phyloP scores from a whole-genome alignment of 2,329 filamentous ascomycete species.

The Stemphylium vesicarium region DNA sequence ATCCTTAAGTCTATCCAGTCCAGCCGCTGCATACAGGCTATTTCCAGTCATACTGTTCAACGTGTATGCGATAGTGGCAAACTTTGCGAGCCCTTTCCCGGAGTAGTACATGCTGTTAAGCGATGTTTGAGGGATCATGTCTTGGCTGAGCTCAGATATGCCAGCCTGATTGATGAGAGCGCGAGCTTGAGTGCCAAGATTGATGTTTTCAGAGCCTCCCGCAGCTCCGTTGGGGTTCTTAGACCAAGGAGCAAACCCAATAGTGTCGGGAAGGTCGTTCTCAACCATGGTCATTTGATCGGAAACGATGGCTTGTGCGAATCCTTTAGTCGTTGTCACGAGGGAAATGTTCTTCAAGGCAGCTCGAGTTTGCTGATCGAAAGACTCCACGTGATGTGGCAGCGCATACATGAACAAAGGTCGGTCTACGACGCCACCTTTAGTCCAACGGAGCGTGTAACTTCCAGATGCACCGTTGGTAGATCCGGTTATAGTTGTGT shows the following conservation, averaged over 20 bases:
- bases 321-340: constrained; percentile 85
- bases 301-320: constrained; percentile 69
- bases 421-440: constrained; percentile 64
- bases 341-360: constrained; percentile 64
- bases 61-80: constrained; percentile 55
- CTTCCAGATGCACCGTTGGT: constrained; percentile 59
- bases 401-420: constrained; percentile 85
- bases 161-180: constrained; percentile 67
- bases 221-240: constrained; percentile 51
- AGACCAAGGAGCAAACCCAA: constrained; percentile 83
- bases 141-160: constrained; percentile 73
- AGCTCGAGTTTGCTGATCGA: constrained; percentile 64
- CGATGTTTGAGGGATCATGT: constrained; percentile 75
- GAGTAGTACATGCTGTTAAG: constrained; percentile 94
- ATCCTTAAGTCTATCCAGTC: constrained; percentile 59
- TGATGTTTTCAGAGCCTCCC: constrained; percentile 40
- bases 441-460: constrained; percentile 76
- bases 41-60: constrained; percentile 66
- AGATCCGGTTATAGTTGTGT: constrained; percentile 60
- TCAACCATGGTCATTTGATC: constrained; percentile 73
- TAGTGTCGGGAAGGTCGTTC: constrained; percentile 67
- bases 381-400: constrained; percentile 83
- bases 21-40: constrained; percentile 59
- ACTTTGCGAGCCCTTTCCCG: constrained; percentile 61
- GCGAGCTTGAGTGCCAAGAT: constrained; percentile 59